Evolutionary conservation across 805 yeast genomes (phyloP).

Genomic region (Priceomyces carsonii): DNA sequence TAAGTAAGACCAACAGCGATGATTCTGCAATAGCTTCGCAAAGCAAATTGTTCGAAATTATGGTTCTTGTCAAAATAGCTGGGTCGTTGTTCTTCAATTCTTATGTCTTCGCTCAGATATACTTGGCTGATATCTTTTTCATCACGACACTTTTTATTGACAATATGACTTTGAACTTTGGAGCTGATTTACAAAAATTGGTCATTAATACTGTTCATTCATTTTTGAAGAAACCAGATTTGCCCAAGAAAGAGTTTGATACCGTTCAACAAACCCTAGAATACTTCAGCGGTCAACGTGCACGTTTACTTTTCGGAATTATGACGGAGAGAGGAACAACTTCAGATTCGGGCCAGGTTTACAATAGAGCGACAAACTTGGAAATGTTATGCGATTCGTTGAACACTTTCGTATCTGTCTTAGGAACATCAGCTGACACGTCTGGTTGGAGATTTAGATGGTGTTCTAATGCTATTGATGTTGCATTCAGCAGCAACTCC

Average conservation of each 20-base stretch:
- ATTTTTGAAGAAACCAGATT: slow-evolving; percentile 54
- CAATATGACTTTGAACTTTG: slow-evolving; percentile 52
- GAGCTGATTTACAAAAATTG: slow-evolving; percentile 60
- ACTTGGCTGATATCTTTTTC: slow-evolving; percentile 69
- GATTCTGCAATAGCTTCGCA: slow-evolving; percentile 42
- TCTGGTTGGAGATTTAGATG: slow-evolving; percentile 64
- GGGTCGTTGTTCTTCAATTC: slow-evolving; percentile 73
- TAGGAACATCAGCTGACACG: slow-evolving; percentile 48
- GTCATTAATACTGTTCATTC: slow-evolving; percentile 71
- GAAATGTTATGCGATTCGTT: slow-evolving; percentile 61
- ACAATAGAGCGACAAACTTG: slow-evolving; percentile 46
- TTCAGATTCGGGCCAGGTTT: slow-evolving; percentile 34
- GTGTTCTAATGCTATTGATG: slow-evolving; percentile 62
- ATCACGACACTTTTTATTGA: slow-evolving; percentile 64
- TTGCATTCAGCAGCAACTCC: slow-evolving; percentile 57
- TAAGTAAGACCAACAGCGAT: slow-evolving; percentile 48
- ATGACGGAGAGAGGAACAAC: slow-evolving; percentile 51
- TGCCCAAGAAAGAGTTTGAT: slow-evolving; percentile 39
- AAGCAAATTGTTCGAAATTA: slow-evolving; percentile 67
- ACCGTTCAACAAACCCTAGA: slow-evolving; percentile 49
- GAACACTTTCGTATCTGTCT: slow-evolving; percentile 50
- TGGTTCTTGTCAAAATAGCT: slow-evolving; percentile 62
- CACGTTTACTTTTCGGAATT: slow-evolving; percentile 68
- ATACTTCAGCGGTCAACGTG: slow-evolving; percentile 59
- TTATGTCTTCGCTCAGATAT: slow-evolving; percentile 57